Base-by-base conservation (phyloP, 208 protist genomes). In the Leishmania tropica region DNA sequence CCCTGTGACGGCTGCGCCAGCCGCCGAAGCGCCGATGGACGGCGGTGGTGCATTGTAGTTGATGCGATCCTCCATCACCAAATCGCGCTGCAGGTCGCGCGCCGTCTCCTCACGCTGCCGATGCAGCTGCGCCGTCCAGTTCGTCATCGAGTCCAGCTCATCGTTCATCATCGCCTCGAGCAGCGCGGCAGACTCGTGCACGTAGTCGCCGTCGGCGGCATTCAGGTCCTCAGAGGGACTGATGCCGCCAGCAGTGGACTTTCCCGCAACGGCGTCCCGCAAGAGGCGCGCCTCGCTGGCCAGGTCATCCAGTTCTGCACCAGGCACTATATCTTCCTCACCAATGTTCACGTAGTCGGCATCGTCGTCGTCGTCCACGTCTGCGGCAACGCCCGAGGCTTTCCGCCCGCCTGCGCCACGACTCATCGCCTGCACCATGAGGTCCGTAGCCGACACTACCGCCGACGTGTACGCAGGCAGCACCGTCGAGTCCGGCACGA, bases 401-500 rank as follows among this genome's bases (percentile, higher is more conserved):
- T 42, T 42, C 35, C 53, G 81, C 31, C 70, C 68, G 31, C 76
- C 81, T 35, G 80, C 78, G n/a, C 83, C 76, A 3, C 83, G 77
- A 64, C 89, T 80, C 81, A 97, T 84, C 35, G 88, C 92, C 83
- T 93, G 87, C 76, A 87, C 84, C 85, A 97, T 89, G 48, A 97
- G 80, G 24, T 94, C 84, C 42, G 94, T 83, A 17, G 92, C 88
- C 6, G 91, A 91, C 79, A 96, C 85, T 8, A 95, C 83, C 11
- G 92, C 78, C 8, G 89, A 84, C 28, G 85, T 88, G 87, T 94
- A 96, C 37, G 94, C 68, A 11, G 92, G 94, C 70, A 97, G 84
- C 78, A 93, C 84, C 35, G 92, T 97, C 17, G 94, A 88, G 75
- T 97, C 94, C 15, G 94, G 94, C 64, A 97, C 89, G 28, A 97